Base-by-base conservation (phyloP, 768 basidiomycete genomes). In the Phylloporus sp. region DNA sequence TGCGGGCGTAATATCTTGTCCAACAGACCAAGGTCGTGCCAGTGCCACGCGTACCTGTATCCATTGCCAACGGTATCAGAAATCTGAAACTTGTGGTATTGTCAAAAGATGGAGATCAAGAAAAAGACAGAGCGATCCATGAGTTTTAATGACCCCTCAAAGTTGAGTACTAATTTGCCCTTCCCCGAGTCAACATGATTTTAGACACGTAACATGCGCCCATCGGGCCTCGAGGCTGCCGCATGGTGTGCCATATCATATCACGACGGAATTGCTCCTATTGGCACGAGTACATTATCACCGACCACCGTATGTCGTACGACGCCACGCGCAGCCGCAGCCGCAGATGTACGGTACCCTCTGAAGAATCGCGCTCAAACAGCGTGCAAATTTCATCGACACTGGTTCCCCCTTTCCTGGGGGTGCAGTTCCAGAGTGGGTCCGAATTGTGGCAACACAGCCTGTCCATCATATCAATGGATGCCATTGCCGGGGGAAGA, bases 211-310 rank as follows among this genome's bases (percentile, higher is more conserved):
- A 31, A 38, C 36, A 38, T 20, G 36, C 36, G 36, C 36, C 36
- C 20, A 36, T 22, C 32, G 20, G n/a, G 39, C 59, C 59, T 59
- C 53, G 51, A 59, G 58, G 59, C 46, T 23, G 50, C 59, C 59
- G 52, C 59, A 42, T 59, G 42, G 23, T 23, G 23, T 16, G 0
- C 24, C 22, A 41, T 23, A 23, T 11, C 22, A 5, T 6, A 41
- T 41, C 22, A 29, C 38, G 22, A 22, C 28, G 11, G 28, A 11
- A 29, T 29, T 11, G 28, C 22, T 39, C 38, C 38, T 39, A 39
- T 36, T 35, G 34, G n/a, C 18, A 36, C 10, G 11, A 5, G 35
- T 11, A 36, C 35, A 6, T 16, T 32, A 32, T 15, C 13, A 32
- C 9, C 13, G 23, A 7, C 39, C 9, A 7, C 39, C 9, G 22